Conservation (phyloP, 768 basidiomycete species). For the Boletus sp. region DNA sequence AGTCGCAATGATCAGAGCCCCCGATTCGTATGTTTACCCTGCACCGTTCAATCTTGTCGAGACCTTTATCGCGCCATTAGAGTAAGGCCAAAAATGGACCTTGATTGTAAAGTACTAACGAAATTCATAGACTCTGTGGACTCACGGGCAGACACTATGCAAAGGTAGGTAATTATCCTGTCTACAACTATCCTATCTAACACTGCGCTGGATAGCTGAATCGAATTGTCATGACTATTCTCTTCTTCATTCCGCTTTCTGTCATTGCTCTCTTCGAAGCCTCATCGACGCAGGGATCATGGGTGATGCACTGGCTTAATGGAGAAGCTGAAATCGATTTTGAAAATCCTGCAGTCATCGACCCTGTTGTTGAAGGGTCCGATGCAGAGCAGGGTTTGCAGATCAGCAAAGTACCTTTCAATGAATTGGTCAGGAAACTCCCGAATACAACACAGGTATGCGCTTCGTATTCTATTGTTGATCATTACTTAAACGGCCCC, state of each 20-base stretch:
- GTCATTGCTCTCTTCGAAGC: constrained; percentile 73
- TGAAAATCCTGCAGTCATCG: constrained; percentile 50
- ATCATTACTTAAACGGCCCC: neutral
- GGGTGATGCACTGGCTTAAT: constrained; percentile 69
- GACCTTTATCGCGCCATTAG: constrained; percentile 76
- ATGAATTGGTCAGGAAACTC: constrained; percentile 66
- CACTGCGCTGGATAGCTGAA: constrained; percentile 53
- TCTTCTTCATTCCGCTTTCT: constrained; percentile 83
- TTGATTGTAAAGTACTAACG: neutral
- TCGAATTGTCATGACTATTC: constrained; percentile 65
- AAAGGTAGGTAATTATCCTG: constrained; percentile 37
- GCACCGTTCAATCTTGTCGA: constrained; percentile 94
- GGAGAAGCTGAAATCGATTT: constrained; percentile 57
- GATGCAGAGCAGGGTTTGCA: constrained; percentile 52
- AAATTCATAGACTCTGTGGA: constrained; percentile 38
- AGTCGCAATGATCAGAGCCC: constrained; percentile 79
- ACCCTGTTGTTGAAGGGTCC: constrained; percentile 61
- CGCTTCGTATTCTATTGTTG: constrained; percentile 7
- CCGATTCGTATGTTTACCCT: constrained; percentile 79
- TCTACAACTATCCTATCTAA: neutral
- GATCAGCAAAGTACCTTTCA: constrained; percentile 71
- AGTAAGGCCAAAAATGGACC: constrained; percentile 50
- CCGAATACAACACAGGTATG: constrained; percentile 71
- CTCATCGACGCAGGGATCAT: constrained; percentile 53
- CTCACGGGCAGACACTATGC: constrained; percentile 57